Percentiles rank a stretch among this genome's conserved stretches.
These are phyloP conservation scores for Vigna angularis DNA, from an alignment of 306 rosid species.

Conservation along the genomic window DNA sequence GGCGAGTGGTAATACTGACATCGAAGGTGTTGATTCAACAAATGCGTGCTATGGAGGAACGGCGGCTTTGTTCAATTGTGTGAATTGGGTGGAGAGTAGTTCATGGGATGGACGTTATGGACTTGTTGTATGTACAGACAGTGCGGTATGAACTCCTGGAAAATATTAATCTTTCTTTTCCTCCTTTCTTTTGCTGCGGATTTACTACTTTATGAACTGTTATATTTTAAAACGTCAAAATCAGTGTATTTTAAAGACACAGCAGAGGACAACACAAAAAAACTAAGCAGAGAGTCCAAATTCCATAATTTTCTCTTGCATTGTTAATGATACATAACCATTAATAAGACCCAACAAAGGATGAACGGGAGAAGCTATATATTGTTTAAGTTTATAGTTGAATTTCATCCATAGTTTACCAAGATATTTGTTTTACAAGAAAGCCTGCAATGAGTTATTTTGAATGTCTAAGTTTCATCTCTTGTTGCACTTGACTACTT, in stretches of 20 bases:
- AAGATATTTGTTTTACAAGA: background rate
- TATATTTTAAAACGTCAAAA: background rate
- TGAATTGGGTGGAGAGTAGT: constrained; percentile 90
- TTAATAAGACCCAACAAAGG: background rate
- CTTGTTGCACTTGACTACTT: constrained; percentile 13
- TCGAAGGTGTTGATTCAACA: constrained; percentile 90
- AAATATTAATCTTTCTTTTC: background rate
- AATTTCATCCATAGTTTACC: constrained; percentile 8
- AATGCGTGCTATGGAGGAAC: constrained; percentile 97
- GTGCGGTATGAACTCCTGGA: constrained; percentile 68
- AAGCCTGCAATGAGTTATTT: background rate
- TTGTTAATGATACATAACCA: constrained; percentile 7
- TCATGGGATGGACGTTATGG: constrained; percentile 99
- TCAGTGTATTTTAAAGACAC: no score
- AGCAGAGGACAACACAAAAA: no score
- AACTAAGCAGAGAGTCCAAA: no score
- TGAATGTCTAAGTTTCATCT: constrained; percentile 1
- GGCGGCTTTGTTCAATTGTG: constrained; percentile 90
- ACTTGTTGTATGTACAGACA: constrained; percentile 87
- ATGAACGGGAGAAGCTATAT: constrained; percentile 1
- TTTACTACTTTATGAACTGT: background rate
- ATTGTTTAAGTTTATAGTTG: constrained; percentile 1
- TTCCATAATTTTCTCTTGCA: background rate
- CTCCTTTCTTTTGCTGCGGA: background rate
- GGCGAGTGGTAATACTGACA: constrained; percentile 80